Evolutionary conservation across 169 alveolate genomes (phyloP).

Genomic region (Perkinsus chesapeaki): DNA sequence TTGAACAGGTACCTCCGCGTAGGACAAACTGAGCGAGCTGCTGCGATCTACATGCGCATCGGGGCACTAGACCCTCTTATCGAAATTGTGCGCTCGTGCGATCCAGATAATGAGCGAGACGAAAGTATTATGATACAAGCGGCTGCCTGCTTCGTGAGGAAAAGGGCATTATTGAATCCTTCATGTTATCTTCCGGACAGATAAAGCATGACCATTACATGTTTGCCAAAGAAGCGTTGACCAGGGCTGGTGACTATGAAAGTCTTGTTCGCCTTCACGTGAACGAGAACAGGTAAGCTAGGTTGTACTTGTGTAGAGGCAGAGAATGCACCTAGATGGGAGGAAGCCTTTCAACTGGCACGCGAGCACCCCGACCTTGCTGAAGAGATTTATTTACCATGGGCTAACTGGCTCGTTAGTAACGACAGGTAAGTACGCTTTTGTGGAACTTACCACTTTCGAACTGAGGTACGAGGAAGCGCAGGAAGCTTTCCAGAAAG

Average conservation of each 20-base stretch:
- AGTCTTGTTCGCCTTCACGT: constrained; percentile 60
- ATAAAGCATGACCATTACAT: constrained; percentile 61
- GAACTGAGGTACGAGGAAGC: constrained; percentile 62
- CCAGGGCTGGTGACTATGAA: constrained; percentile 62
- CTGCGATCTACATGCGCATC: constrained; percentile 56
- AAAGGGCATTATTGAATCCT: constrained; percentile 52
- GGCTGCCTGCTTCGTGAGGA: constrained; percentile 54
- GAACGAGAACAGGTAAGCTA: constrained; percentile 47
- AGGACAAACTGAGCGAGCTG: constrained; percentile 58
- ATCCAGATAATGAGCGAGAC: not conserved
- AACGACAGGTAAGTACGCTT: constrained; percentile 41
- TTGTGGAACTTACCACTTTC: not conserved
- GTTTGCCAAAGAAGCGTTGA: constrained; percentile 71
- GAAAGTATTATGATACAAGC: constrained; percentile 13
- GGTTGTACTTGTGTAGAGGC: not conserved
- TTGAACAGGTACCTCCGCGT: not conserved
- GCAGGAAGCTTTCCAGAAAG: constrained; percentile 67
- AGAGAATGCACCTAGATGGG: constrained; percentile 40
- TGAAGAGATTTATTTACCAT: constrained; percentile 62
- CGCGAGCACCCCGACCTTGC: constrained; percentile 54
- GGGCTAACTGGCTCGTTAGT: constrained; percentile 65
- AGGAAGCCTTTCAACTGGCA: constrained; percentile 68
- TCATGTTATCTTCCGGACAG: constrained; percentile 61
- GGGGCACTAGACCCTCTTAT: constrained; percentile 52
- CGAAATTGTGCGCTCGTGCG: constrained; percentile 37